Conservation (phyloP, 2,329 filamentous ascomycete species). For the Neonectria magnoliae region DNA sequence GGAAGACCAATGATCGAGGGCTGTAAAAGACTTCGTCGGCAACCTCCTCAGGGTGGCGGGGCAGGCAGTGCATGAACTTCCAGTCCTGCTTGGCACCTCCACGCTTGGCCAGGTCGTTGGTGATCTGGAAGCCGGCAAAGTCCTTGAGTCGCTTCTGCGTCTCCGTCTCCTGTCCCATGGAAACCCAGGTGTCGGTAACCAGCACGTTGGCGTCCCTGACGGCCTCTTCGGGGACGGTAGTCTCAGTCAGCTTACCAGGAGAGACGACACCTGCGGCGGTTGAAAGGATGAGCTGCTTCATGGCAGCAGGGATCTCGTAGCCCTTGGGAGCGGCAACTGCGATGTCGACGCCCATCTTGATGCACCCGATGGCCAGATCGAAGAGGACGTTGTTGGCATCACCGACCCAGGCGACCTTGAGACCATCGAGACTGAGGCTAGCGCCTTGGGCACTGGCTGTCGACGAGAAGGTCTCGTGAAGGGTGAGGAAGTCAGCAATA, state of each 20-base stretch:
- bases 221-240: constrained; percentile 82
- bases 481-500: constrained; percentile 92
- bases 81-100: constrained; percentile 89
- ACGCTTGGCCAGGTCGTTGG: constrained; percentile 80
- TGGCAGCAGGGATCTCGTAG: constrained; percentile 81
- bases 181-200: constrained; percentile 98
- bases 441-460: constrained; percentile 48
- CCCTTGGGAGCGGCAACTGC: constrained; percentile 86
- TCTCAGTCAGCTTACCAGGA: constrained; percentile 77
- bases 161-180: constrained; percentile 96
- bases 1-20: constrained; percentile 85
- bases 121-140: constrained; percentile 93
- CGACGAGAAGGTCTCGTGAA: constrained; percentile 78
- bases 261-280: constrained; percentile 66
- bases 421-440: constrained; percentile 75
- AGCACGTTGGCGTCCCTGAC: constrained; percentile 88
- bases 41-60: constrained; percentile 92
- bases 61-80: constrained; percentile 99
- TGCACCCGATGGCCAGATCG: constrained; percentile 86
- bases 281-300: constrained; percentile 76
- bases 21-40: constrained; percentile 95
- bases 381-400: constrained; percentile 98
- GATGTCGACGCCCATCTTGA: constrained; percentile 88
- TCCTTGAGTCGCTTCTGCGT: constrained; percentile 78
- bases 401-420: constrained; percentile 96